phyloP scores from a whole-genome alignment of 139 green algal species.

The Edaphochlamys debaryana region DNA sequence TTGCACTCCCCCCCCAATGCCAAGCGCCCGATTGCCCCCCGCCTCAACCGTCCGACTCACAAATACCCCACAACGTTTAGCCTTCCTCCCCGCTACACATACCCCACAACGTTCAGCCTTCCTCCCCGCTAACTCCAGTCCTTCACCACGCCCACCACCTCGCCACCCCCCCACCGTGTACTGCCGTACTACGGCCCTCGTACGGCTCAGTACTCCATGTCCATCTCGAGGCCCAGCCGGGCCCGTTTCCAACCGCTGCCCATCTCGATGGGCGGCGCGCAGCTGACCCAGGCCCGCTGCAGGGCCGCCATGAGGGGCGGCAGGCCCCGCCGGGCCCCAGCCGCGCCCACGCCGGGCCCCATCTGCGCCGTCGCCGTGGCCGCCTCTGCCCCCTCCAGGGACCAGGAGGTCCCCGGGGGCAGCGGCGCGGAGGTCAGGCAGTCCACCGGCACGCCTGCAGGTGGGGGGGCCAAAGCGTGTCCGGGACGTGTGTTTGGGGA shows the following conservation, averaged over 20 bases:
- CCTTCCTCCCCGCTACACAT: too few species aligned
- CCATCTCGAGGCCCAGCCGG: constrained; percentile 15
- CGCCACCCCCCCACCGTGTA: too few species aligned
- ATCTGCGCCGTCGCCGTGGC: constrained; percentile 22
- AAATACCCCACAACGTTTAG: too few species aligned
- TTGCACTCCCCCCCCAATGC: too few species aligned
- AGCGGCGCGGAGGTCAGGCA: constrained; percentile 16
- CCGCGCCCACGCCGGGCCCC: constrained; percentile 15
- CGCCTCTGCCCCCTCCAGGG: constrained; percentile 23
- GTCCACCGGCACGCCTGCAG: background rate
- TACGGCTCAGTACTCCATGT: constrained; percentile 41
- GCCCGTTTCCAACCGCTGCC: constrained; percentile 10
- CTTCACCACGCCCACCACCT: too few species aligned
- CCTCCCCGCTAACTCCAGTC: too few species aligned
- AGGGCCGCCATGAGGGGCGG: constrained; percentile 24
- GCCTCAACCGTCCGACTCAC: too few species aligned
- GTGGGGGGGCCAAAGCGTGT: too few species aligned
- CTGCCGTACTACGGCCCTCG: too few species aligned
- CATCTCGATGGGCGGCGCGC: constrained; percentile 24
- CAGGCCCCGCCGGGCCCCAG: constrained; percentile 3
- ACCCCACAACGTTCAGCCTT: too few species aligned
- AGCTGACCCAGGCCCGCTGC: constrained; percentile 34
- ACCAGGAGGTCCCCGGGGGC: constrained; percentile 2
- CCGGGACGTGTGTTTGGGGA: too few species aligned
- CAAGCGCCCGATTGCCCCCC: too few species aligned